A percentile compares a stretch with the other conserved stretches of the same genome.
Conservation (phyloP, 495 filamentous ascomycete species). For the Xeromyces bisporus region DNA sequence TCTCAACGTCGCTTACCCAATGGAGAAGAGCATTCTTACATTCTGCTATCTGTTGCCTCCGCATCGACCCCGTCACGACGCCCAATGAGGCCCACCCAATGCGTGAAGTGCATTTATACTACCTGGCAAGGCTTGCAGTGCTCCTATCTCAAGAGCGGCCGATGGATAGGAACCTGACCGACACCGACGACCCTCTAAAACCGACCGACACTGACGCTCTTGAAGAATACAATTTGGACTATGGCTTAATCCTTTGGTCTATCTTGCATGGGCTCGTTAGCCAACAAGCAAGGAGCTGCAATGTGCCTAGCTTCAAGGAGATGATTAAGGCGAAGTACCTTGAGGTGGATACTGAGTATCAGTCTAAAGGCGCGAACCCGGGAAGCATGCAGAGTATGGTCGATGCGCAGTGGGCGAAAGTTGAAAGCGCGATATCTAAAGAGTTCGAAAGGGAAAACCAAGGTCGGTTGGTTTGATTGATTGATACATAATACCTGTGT, state of each 20-base stretch:
- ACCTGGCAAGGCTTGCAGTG: constrained; percentile 20
- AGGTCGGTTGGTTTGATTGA: too few species aligned
- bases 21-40: constrained; percentile 22
- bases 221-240: constrained; percentile 13
- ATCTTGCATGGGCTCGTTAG: constrained; percentile 25
- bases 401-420: constrained; percentile 19
- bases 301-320: constrained; percentile 19
- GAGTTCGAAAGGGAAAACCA: too few species aligned
- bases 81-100: constrained; percentile 21
- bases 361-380: constrained; percentile 16
- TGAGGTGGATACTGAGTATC: constrained; percentile 19
- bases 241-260: constrained; percentile 21
- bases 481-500: too few species aligned
- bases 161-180: too few species aligned
- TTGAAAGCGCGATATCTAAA: constrained; percentile 14
- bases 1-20: constrained; percentile 12
- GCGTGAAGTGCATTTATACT: constrained; percentile 26
- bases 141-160: constrained; percentile 19
- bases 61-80: constrained; percentile 23
- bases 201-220: constrained; percentile 7
- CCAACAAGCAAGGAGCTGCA: constrained; percentile 17
- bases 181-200: constrained; percentile 7
- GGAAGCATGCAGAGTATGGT: constrained; percentile 11
- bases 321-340: constrained; percentile 15
- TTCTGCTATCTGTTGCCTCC: constrained; percentile 19